Conservation (phyloP, 768 basidiomycete genomes). For the Macrocybe gigantea region DNA sequence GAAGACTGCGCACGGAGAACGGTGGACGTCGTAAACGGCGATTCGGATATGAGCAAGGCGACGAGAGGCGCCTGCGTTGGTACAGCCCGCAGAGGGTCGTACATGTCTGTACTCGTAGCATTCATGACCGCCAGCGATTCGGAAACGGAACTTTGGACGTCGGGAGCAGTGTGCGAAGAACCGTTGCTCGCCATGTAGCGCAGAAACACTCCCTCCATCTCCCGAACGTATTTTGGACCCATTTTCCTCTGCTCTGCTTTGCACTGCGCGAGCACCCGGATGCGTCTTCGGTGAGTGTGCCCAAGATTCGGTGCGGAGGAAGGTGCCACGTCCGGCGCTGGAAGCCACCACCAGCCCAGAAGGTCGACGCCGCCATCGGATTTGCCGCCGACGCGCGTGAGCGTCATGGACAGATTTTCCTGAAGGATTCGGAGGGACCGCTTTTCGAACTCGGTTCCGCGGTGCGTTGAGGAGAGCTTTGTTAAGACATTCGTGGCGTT, state of each 20-base stretch:
- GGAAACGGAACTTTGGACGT: not conserved
- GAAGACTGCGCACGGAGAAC: constrained; percentile 69
- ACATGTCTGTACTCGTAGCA: too few relatives aligned
- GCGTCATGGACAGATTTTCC: constrained; percentile 69
- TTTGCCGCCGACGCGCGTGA: constrained; percentile 75
- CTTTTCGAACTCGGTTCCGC: constrained; percentile 72
- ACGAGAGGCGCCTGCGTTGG: constrained; percentile 34
- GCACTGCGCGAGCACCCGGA: constrained; percentile 84
- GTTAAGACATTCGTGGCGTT: not conserved
- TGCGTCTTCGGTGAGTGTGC: constrained; percentile 32
- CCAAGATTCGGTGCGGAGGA: constrained; percentile 2
- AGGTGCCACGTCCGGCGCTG: constrained; percentile 15
- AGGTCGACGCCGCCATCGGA: constrained; percentile 90
- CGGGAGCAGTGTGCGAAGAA: constrained; percentile 3
- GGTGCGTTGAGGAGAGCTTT: constrained; percentile 47
- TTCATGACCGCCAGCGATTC: too few relatives aligned
- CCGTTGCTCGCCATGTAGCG: constrained; percentile 29
- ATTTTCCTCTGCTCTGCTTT: constrained; percentile 85
- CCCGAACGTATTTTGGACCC: constrained; percentile 76
- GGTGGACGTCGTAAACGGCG: constrained; percentile 69
- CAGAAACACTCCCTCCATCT: constrained; percentile 84
- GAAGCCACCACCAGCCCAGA: constrained; percentile 92
- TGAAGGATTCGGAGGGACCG: constrained; percentile 59
- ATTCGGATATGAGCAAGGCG: constrained; percentile 78
- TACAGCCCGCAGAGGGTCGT: not conserved